These are phyloP conservation scores for Ambrosiella xylebori DNA, from an alignment of 2,329 filamentous ascomycete genomes.

Conservation along the genomic window DNA sequence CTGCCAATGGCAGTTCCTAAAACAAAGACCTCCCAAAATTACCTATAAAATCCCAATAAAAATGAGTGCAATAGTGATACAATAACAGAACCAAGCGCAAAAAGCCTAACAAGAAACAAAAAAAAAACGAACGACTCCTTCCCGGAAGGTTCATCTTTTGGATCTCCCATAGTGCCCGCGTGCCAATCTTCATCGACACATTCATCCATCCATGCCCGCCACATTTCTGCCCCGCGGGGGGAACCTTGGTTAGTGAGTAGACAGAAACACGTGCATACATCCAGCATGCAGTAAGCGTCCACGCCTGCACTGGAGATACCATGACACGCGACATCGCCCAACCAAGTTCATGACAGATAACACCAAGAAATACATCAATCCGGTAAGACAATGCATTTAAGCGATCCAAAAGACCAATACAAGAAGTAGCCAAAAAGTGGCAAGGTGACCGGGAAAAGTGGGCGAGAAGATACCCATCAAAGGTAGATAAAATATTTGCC, in stretches of 20 bases:
- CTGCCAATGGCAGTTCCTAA: background rate
- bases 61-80: background rate
- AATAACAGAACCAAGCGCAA: no score
- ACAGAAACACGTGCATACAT: background rate
- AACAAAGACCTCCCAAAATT: background rate
- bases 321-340: background rate
- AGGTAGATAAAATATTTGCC: no score
- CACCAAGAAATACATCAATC: background rate
- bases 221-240: background rate
- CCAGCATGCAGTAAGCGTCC: background rate
- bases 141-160: background rate
- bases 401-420: no score
- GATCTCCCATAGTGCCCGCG: background rate
- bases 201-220: background rate
- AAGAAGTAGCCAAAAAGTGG: background rate
- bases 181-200: background rate
- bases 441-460: background rate
- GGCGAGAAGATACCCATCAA: background rate
- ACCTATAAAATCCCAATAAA: background rate
- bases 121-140: background rate
- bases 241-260: background rate
- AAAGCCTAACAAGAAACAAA: background rate
- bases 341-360: background rate
- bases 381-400: background rate
- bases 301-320: background rate